phyloP scores from a whole-genome alignment of 2,329 filamentous ascomycete genomes.

The Cercospora berteroae region DNA sequence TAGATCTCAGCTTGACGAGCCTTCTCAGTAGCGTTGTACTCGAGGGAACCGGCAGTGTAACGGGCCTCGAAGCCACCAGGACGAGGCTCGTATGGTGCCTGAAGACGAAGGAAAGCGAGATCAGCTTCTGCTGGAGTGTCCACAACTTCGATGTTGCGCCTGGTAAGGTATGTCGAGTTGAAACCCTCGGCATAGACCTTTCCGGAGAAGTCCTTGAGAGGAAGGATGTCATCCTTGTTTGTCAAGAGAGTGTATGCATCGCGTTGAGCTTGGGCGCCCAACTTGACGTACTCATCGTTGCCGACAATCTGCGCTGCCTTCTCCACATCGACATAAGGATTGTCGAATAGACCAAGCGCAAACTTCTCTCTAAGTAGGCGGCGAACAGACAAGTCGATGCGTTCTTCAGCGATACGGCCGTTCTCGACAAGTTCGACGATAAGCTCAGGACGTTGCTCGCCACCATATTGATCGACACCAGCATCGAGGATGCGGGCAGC shows the following conservation, averaged over 20 bases:
- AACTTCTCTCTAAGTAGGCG: slow-evolving; percentile 54
- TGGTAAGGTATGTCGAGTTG: slow-evolving; percentile 36
- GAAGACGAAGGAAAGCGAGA: slow-evolving; percentile 43
- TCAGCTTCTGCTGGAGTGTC: slow-evolving; percentile 42
- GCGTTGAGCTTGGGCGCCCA: slow-evolving; percentile 42
- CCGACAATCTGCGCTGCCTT: slow-evolving; percentile 46
- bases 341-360: slow-evolving; percentile 52
- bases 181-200: slow-evolving; percentile 42
- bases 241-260: slow-evolving; percentile 40
- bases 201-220: slow-evolving; percentile 26
- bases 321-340: slow-evolving; percentile 51
- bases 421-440: slow-evolving; percentile 49
- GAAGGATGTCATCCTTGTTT: slow-evolving; percentile 38
- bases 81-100: slow-evolving; percentile 44
- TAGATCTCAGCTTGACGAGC: slow-evolving; percentile 43
- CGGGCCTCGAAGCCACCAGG: slow-evolving; percentile 44
- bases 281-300: slow-evolving; percentile 44
- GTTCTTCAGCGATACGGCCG: slow-evolving; percentile 44
- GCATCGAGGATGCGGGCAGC: slow-evolving; percentile 49
- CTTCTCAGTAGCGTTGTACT: slow-evolving; percentile 43
- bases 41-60: slow-evolving; percentile 45
- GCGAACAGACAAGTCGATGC: slow-evolving; percentile 49
- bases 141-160: slow-evolving; percentile 39
- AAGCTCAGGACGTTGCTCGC: slow-evolving; percentile 51
- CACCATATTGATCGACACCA: slow-evolving; percentile 55